These are phyloP conservation scores for Chenopodium album DNA, from an alignment of 148 eudicot species.

Conservation along the genomic window DNA sequence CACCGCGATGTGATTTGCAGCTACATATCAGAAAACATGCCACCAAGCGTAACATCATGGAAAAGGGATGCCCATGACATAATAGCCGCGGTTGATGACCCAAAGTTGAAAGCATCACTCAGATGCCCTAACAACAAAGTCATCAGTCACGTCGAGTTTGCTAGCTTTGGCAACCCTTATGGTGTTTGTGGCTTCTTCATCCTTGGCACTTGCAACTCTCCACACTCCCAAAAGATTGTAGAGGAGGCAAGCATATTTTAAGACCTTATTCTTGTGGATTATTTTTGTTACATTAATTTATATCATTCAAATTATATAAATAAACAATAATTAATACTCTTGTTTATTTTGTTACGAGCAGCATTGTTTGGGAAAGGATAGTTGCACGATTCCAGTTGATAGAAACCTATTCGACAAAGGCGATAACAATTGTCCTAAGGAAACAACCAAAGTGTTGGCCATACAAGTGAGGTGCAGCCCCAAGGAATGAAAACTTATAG, in stretches of 20 bases:
- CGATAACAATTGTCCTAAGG: slow-evolving; percentile 43
- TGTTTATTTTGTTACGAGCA: slow-evolving; percentile 17
- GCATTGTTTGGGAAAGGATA: slow-evolving; percentile 57
- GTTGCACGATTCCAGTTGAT: slow-evolving; percentile 52
- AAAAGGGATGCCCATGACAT: slow-evolving; percentile 32
- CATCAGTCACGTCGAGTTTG: slow-evolving; percentile 52
- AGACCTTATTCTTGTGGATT: background rate
- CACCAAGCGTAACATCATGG: slow-evolving; percentile 52
- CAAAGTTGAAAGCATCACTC: slow-evolving; percentile 39
- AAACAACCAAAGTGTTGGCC: slow-evolving; percentile 44
- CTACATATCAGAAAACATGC: slow-evolving; percentile 45
- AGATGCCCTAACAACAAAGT: slow-evolving; percentile 48
- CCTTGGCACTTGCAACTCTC: slow-evolving; percentile 43
- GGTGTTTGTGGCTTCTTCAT: slow-evolving; percentile 64
- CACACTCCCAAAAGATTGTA: slow-evolving; percentile 36
- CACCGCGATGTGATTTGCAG: slow-evolving; percentile 68
- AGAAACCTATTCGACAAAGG: slow-evolving; percentile 38
- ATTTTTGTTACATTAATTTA: background rate
- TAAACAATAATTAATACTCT: no score
- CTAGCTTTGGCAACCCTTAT: slow-evolving; percentile 60
- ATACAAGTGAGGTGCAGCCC: slow-evolving; percentile 58
- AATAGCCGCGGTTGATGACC: slow-evolving; percentile 15
- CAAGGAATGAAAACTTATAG: slow-evolving; percentile 12
- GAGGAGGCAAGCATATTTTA: slow-evolving; percentile 37
- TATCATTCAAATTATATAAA: no score